Evolutionary conservation across 495 filamentous ascomycete genomes (phyloP), one percentile per base, ranked within the genome.

Genomic region (Bacidia gigantensis): DNA sequence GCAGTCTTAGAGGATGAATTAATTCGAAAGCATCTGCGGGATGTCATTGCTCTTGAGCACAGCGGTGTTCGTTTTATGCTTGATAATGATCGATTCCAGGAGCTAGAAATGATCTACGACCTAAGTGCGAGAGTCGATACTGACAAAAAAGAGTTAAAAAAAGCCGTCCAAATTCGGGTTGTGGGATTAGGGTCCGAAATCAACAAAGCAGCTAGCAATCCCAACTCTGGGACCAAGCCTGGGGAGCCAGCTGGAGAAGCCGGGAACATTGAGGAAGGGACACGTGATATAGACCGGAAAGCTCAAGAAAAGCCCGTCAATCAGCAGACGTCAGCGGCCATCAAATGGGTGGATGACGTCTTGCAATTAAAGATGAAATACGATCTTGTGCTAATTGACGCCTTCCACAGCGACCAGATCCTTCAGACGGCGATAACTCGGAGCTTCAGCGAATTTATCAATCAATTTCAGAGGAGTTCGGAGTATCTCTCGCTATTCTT

Each of bases 401-500:
- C 87, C 20, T 90, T 97, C 64, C 53, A 70, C 3, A 70, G 77
- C 23, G 92, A 97, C 59, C 78, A 88, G 20, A 70, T 80, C 2
- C 66, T 99, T 14, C 83, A 95, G 54, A 84, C 83, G 0, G 78
- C 87, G 1, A 72, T 97, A 14, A 85, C 86, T 1, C 79, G 79
- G 53, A 93, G 86, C 65, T 94, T 96, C 51, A 72, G 82, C 2
- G 80, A 90, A 2, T 93, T 97, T 56, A 93, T 99, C 68, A 97
- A 97, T 62, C 64, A 79, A 9, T 95, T 95, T 56, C 56, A 70
- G 3, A 77, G 89, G 46, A 82, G 82, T 58, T 86, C 92, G 0
- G 92, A 99, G 60, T 95, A 83, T 59, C 82, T 97, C 7, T 99
- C 92, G 0, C 77, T 99, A 1, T 99, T 95, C 69, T 93, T 97